These are phyloP conservation scores for Volutella citrinella DNA, from an alignment of 2,329 filamentous ascomycete species.

Conservation along the genomic window DNA sequence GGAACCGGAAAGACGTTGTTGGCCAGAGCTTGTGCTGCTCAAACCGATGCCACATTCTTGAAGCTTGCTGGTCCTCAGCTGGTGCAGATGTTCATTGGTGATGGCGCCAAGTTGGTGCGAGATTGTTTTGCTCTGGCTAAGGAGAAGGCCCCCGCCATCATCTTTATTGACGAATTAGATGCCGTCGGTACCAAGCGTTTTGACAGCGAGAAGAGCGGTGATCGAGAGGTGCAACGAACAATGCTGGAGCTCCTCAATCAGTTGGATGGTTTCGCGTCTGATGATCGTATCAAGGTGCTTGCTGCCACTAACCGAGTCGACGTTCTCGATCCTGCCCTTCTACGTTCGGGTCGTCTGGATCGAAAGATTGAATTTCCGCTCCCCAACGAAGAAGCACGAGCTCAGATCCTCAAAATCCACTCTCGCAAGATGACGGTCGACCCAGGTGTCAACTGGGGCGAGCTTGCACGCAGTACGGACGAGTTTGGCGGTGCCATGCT, in stretches of 20 bases:
- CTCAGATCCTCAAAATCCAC: constrained; percentile 96
- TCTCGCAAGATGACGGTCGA: constrained; percentile 98
- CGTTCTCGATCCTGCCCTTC: constrained; percentile 85
- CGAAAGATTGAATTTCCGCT: constrained; percentile 98
- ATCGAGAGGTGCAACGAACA: constrained; percentile 95
- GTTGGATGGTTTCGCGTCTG: constrained; percentile 94
- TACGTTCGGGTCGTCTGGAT: constrained; percentile 89
- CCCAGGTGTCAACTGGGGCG: constrained; percentile 89
- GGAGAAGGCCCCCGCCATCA: constrained; percentile 97
- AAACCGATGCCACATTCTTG: constrained; percentile 97
- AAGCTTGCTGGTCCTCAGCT: constrained; percentile 97
- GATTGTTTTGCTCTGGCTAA: constrained; percentile 98
- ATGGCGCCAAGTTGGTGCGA: constrained; percentile 94
- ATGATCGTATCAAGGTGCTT: constrained; percentile 94
- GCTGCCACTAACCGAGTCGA: constrained; percentile 94
- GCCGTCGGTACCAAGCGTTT: constrained; percentile 99
- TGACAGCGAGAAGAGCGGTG: constrained; percentile 96
- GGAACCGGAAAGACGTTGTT: constrained; percentile 90
- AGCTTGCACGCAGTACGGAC: constrained; percentile 93
- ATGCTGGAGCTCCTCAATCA: constrained; percentile 99
- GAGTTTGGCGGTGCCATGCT: constrained; percentile 97
- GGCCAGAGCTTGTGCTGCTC: constrained; percentile 91
- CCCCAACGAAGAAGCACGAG: constrained; percentile 94
- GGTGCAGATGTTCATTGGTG: constrained; percentile 99
- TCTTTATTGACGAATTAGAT: constrained; percentile 98